Evolutionary conservation across 2,329 filamentous ascomycete species (phyloP).

Genomic region (Penicillium sp.): DNA sequence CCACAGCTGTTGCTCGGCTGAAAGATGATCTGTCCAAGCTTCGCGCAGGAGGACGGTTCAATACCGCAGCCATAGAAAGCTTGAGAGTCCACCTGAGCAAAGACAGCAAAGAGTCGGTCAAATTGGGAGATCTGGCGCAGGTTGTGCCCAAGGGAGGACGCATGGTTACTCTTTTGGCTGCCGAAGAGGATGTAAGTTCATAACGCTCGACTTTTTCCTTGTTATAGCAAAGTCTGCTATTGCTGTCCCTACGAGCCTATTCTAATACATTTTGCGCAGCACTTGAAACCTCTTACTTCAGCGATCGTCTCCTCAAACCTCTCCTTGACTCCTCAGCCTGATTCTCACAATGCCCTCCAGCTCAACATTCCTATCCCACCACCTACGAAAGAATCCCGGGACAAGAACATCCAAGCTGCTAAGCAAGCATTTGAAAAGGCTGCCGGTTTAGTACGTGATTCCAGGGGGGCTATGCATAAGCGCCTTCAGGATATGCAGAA

Average conservation of each 20-base stretch:
- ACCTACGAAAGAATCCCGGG: slow-evolving; percentile 47
- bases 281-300: slow-evolving; percentile 46
- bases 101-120: slow-evolving; percentile 50
- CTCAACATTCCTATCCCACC: slow-evolving; percentile 48
- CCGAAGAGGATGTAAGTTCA: slow-evolving; percentile 60
- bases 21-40: slow-evolving; percentile 62
- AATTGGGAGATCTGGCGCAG: slow-evolving; percentile 63
- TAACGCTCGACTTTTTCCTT: not conserved
- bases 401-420: slow-evolving; percentile 40
- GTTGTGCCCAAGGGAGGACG: slow-evolving; percentile 64
- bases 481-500: slow-evolving; percentile 45
- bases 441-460: slow-evolving; percentile 39
- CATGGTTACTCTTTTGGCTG: slow-evolving; percentile 60
- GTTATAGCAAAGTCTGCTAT: not conserved
- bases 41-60: slow-evolving; percentile 61
- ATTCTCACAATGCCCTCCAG: slow-evolving; percentile 45
- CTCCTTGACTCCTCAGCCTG: slow-evolving; percentile 44
- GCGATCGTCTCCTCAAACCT: slow-evolving; percentile 44
- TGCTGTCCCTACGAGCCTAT: not conserved
- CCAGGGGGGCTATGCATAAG: slow-evolving; percentile 46
- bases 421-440: slow-evolving; percentile 46
- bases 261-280: slow-evolving; percentile 26
- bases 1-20: slow-evolving; percentile 54
- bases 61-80: slow-evolving; percentile 59
- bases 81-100: slow-evolving; percentile 60